These are phyloP conservation scores for Xylaria sp. DNA, from an alignment of 2,329 filamentous ascomycete species.

Conservation along the genomic window DNA sequence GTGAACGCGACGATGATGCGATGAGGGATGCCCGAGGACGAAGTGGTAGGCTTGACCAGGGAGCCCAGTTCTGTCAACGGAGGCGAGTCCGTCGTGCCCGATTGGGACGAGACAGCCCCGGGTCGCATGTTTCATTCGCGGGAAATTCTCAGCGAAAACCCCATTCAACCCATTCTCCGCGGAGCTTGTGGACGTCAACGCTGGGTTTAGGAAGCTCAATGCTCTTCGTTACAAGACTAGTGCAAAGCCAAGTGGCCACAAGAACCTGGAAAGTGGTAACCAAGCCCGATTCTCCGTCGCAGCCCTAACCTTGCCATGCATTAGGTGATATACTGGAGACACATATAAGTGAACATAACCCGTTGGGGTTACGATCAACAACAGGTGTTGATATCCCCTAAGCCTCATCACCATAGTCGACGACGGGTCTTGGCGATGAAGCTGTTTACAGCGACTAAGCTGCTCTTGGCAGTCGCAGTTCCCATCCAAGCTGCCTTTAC, in stretches of 20 bases:
- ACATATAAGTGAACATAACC: slow-evolving; percentile 16
- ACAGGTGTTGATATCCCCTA: slow-evolving; percentile 9
- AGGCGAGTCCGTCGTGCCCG: slow-evolving; percentile 27
- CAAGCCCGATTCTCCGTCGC: not conserved
- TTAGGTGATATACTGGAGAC: not conserved
- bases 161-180: slow-evolving; percentile 13
- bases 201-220: slow-evolving; percentile 1
- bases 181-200: slow-evolving; percentile 10
- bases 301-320: not conserved
- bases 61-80: slow-evolving; percentile 17
- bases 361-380: slow-evolving; percentile 12
- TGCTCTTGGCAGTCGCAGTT: slow-evolving; percentile 26
- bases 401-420: slow-evolving; percentile 14
- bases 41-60: slow-evolving; percentile 1
- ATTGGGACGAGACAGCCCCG: slow-evolving; percentile 20
- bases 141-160: slow-evolving; percentile 22
- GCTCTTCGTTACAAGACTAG: not conserved
- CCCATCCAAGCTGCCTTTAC: slow-evolving; percentile 44
- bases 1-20: too few relatives aligned
- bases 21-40: not conserved
- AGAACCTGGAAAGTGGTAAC: not conserved
- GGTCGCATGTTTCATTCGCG: slow-evolving; percentile 29
- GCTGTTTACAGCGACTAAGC: slow-evolving; percentile 27
- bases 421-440: slow-evolving; percentile 33
- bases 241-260: not conserved